Conservation (phyloP, 345 rosid species). For the Limnanthes douglasii region DNA sequence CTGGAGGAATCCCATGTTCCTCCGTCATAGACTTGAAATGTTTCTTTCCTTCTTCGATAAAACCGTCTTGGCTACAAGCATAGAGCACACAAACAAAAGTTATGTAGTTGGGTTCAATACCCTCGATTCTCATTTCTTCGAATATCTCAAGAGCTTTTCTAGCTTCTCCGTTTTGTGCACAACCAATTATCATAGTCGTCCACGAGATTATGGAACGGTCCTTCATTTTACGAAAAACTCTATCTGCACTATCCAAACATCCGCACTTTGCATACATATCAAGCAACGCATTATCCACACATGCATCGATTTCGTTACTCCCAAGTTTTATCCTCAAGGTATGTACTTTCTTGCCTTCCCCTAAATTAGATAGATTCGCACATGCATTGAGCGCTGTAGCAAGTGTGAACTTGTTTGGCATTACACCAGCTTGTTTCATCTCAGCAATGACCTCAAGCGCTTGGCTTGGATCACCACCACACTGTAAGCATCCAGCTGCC, state of each 20-base stretch:
- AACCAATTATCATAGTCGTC: conserved; percentile 41
- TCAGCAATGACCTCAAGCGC: conserved; percentile 23
- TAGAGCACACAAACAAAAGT: conserved; percentile 30
- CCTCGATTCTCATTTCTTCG: conserved; percentile 23
- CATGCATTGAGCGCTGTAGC: conserved; percentile 38
- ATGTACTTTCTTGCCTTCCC: conserved; percentile 32
- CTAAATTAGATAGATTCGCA: conserved; percentile 27
- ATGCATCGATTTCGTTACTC: conserved; percentile 15
- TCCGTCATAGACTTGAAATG: conserved; percentile 29
- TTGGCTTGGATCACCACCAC: conserved; percentile 27
- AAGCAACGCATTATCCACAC: conserved; percentile 38
- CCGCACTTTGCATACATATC: conserved; percentile 46
- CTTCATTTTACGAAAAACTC: conserved; percentile 16
- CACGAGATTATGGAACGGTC: conserved; percentile 28
- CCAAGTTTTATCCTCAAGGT: conserved; percentile 34
- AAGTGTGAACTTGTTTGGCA: conserved; percentile 35
- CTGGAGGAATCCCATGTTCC: conserved; percentile 25
- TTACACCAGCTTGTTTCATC: conserved; percentile 28
- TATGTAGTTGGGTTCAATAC: conserved; percentile 27
- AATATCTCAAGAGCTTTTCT: conserved; percentile 28
- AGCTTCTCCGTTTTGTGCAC: conserved; percentile 37
- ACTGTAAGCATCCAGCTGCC: conserved; percentile 29
- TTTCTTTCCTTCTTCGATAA: conserved; percentile 29
- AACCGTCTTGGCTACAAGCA: conserved; percentile 43
- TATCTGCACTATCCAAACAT: conserved; percentile 28